Conservation (phyloP, 169 alveolate species). For the Eimeria praecox region DNA sequence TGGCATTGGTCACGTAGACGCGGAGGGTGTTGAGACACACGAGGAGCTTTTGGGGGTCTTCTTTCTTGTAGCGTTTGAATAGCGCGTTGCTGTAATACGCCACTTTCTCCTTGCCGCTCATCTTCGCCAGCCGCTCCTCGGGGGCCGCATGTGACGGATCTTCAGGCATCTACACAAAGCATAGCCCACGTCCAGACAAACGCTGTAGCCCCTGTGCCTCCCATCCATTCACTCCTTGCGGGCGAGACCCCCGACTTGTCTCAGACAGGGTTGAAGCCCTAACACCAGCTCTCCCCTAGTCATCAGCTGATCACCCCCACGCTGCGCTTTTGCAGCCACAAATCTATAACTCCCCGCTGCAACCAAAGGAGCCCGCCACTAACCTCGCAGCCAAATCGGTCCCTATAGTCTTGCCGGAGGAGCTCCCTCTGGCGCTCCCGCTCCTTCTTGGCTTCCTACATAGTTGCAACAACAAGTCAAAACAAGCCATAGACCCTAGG, state of each 20-base stretch:
- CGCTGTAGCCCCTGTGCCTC: not conserved
- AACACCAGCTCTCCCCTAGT: not conserved
- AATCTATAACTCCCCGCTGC: not conserved
- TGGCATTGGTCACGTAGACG: constrained; percentile 84
- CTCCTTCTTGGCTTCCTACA: constrained; percentile 84
- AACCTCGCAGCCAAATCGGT: constrained; percentile 86
- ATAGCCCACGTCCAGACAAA: constrained; percentile 12
- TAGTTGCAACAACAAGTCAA: not conserved
- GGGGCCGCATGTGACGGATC: constrained; percentile 65
- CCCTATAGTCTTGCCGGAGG: constrained; percentile 84
- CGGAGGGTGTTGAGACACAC: constrained; percentile 83
- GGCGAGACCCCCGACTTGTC: not conserved
- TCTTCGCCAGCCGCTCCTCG: constrained; percentile 73
- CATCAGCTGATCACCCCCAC: not conserved
- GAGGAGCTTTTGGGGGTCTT: constrained; percentile 78
- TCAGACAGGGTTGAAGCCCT: not conserved
- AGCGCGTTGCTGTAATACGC: constrained; percentile 85
- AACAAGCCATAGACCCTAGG: not conserved
- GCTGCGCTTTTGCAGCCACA: not conserved
- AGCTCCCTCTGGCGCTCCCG: constrained; percentile 85
- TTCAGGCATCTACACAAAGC: constrained; percentile 79
- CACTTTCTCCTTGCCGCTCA: constrained; percentile 83
- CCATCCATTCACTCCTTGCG: not conserved
- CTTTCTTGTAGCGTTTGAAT: constrained; percentile 82
- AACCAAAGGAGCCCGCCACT: not conserved